Evolutionary conservation across 2,329 filamentous ascomycete genomes (phyloP).

Genomic region (Colletotrichum paranaense): DNA sequence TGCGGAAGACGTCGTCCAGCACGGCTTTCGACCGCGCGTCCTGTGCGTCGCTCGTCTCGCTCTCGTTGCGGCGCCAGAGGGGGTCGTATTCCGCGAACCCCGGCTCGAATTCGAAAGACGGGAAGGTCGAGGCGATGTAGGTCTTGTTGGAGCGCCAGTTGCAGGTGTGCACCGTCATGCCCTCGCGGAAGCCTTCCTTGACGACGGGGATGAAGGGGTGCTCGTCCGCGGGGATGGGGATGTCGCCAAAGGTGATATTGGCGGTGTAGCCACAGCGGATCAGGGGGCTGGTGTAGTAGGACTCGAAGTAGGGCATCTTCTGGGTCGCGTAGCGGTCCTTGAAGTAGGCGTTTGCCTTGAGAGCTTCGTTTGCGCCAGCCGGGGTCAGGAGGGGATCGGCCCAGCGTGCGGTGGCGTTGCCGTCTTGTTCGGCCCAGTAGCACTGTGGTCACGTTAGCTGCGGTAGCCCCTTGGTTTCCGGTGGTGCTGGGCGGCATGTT

Average conservation of each 20-base stretch:
- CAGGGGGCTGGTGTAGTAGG: constrained; percentile 74
- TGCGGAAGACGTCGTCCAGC: constrained; percentile 67
- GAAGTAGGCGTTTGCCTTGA: constrained; percentile 70
- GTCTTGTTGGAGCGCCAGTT: constrained; percentile 68
- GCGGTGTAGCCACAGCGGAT: constrained; percentile 73
- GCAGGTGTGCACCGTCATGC: constrained; percentile 76
- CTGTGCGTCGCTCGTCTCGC: constrained; percentile 60
- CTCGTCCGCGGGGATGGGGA: constrained; percentile 61
- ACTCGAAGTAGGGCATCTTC: constrained; percentile 69
- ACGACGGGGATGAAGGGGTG: constrained; percentile 67
- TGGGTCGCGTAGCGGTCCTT: constrained; percentile 60
- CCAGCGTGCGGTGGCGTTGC: constrained; percentile 73
- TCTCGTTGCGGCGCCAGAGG: constrained; percentile 55
- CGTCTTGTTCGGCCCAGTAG: constrained; percentile 74
- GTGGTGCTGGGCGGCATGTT: constrained; percentile 13
- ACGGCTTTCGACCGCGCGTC: constrained; percentile 59
- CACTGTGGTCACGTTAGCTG: constrained; percentile 53
- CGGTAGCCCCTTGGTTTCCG: no score
- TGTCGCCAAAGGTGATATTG: constrained; percentile 67
- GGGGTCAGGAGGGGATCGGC: constrained; percentile 71
- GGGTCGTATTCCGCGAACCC: constrained; percentile 68
- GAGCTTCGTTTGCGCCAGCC: constrained; percentile 66
- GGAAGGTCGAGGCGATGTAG: constrained; percentile 64
- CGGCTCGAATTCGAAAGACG: constrained; percentile 66
- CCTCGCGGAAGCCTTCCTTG: constrained; percentile 75